Evolutionary conservation across 2,329 filamentous ascomycete species (phyloP).

Genomic region (Trichoderma aggressivum): DNA sequence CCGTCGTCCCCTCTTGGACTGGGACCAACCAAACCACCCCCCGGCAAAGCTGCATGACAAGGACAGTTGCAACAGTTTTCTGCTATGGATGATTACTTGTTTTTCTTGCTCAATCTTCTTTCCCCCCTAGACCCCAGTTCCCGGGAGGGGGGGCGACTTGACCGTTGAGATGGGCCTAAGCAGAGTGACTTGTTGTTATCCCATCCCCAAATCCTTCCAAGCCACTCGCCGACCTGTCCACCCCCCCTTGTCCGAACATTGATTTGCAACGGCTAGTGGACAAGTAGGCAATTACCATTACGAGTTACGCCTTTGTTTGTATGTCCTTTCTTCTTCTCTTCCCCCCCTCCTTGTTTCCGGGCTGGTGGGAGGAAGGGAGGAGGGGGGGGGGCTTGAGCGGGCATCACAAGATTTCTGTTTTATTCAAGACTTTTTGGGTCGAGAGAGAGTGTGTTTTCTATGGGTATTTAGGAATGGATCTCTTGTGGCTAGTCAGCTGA

Average conservation of each 20-base stretch:
- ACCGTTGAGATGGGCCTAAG: slow-evolving; percentile 10
- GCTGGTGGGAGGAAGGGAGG: not conserved
- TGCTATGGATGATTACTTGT: not conserved
- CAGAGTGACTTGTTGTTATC: not conserved
- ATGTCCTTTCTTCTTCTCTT: not conserved
- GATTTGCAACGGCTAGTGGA: slow-evolving; percentile 14
- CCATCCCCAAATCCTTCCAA: not conserved
- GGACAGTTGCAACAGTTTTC: not conserved
- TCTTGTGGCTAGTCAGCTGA: not conserved
- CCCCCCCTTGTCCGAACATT: not conserved
- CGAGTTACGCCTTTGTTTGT: not conserved
- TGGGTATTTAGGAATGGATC: not conserved
- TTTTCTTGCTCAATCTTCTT: not conserved
- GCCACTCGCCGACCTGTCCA: not conserved
- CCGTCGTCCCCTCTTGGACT: no score
- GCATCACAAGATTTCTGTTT: not conserved
- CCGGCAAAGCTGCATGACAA: not conserved
- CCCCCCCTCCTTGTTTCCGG: not conserved
- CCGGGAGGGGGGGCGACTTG: not conserved
- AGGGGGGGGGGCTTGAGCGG: not conserved
- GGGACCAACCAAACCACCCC: not conserved
- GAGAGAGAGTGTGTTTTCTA: not conserved
- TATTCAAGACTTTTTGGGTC: not conserved
- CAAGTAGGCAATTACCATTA: not conserved
- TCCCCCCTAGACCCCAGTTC: not conserved